Conservation (phyloP, 1,139 yeast genomes). For the Geotrichum phurueaensis region DNA sequence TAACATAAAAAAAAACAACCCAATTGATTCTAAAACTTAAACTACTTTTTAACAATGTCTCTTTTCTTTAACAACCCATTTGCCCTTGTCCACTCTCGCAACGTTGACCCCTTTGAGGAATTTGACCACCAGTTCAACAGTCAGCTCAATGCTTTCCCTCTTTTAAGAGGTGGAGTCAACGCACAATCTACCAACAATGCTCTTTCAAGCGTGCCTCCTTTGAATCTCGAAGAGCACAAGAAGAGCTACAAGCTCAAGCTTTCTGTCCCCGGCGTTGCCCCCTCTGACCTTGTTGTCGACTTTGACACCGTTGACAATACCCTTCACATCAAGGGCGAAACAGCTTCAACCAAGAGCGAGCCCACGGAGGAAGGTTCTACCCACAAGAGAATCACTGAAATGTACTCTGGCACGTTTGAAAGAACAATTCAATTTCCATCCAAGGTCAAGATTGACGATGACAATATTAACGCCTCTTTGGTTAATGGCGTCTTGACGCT, state of each 20-base stretch:
- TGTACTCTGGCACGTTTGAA: constrained; percentile 38
- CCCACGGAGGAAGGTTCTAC: constrained; percentile 16
- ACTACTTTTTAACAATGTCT: background rate
- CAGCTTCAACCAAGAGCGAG: constrained; percentile 18
- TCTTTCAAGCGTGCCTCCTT: constrained; percentile 1
- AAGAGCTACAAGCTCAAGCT: constrained; percentile 4
- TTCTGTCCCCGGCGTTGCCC: constrained; percentile 52
- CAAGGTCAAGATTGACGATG: constrained; percentile 46
- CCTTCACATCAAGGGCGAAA: constrained; percentile 22
- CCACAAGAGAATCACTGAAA: constrained; percentile 15
- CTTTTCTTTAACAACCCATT: background rate
- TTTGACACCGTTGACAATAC: constrained; percentile 40
- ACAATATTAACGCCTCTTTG: constrained; percentile 46
- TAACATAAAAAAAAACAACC: too few relatives aligned
- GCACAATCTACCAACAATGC: background rate
- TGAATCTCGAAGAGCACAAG: background rate
- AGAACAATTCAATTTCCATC: constrained; percentile 50
- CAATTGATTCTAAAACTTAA: background rate
- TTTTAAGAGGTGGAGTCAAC: background rate
- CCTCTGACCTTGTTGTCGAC: constrained; percentile 46
- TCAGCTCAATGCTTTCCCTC: background rate
- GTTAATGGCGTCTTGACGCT: constrained; percentile 48
- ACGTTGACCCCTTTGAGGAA: constrained; percentile 2
- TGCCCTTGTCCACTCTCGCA: background rate
- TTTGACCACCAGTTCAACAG: constrained; percentile 1